phyloP scores from a whole-genome alignment of 129 eudicot genomes.

The Solidago caesia region DNA sequence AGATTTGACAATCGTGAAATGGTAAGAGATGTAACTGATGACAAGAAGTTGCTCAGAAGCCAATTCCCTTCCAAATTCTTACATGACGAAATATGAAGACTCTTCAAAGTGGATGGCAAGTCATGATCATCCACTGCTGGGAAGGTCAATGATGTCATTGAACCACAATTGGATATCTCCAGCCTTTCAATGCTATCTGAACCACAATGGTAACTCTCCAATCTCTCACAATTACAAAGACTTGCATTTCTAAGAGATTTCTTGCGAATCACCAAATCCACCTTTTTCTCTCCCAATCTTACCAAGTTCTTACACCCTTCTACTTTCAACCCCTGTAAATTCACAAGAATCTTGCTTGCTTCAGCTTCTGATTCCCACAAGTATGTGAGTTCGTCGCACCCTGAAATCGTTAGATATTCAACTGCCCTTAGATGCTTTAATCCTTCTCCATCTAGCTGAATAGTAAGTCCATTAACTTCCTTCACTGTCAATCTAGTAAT shows the following conservation, averaged over 20 bases:
- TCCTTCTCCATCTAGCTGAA: neutral
- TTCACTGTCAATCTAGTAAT: neutral
- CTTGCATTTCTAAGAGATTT: neutral
- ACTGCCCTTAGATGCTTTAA: neutral
- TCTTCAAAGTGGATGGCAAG: slow-evolving; percentile 21
- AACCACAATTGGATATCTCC: neutral
- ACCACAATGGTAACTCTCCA: slow-evolving; percentile 7
- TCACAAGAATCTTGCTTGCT: neutral
- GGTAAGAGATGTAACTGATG: slow-evolving; percentile 3
- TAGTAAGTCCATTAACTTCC: neutral
- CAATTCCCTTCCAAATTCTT: slow-evolving; percentile 20
- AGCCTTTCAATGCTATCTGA: neutral
- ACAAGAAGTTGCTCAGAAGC: slow-evolving; percentile 17
- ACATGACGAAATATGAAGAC: too few species aligned
- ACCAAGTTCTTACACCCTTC: neutral
- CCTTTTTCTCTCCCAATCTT: slow-evolving; percentile 5
- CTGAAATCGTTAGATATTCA: neutral
- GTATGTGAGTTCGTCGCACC: neutral
- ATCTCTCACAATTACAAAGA: neutral
- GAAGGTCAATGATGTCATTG: slow-evolving; percentile 18
- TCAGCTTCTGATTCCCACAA: neutral
- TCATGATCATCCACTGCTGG: neutral
- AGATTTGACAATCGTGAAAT: neutral
- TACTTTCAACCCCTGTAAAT: neutral
- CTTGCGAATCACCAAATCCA: neutral